Conservation (phyloP, 208 protist genomes). For the Crithidia expoeki region DNA sequence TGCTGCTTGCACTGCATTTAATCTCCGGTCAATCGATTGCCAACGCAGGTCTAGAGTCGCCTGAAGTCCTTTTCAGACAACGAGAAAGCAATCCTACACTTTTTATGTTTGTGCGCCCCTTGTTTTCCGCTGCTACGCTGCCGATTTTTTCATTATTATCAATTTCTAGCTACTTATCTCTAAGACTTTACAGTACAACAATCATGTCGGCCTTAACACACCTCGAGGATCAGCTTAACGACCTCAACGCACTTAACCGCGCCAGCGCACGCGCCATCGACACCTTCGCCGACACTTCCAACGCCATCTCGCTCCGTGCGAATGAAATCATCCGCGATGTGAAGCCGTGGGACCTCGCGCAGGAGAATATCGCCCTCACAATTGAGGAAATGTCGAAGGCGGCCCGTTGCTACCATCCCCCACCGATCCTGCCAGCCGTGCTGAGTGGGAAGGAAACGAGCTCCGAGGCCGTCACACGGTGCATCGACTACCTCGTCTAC, state of each 20-base stretch:
- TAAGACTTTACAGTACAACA: not conserved
- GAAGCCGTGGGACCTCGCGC: slow-evolving; percentile 83
- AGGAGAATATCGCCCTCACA: slow-evolving; percentile 85
- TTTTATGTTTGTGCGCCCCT: too few relatives aligned
- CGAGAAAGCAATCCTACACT: too few relatives aligned
- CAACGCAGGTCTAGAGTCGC: too few relatives aligned
- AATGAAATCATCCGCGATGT: slow-evolving; percentile 78
- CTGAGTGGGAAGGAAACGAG: slow-evolving; percentile 60
- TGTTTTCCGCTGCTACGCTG: slow-evolving; percentile 5
- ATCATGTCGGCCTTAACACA: slow-evolving; percentile 55
- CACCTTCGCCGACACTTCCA: slow-evolving; percentile 82
- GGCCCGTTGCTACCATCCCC: slow-evolving; percentile 85
- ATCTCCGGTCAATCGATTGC: too few relatives aligned
- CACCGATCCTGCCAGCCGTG: slow-evolving; percentile 65
- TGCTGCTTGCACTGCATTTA: too few relatives aligned
- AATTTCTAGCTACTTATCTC: too few relatives aligned
- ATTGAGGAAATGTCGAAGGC: slow-evolving; percentile 88
- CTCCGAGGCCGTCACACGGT: slow-evolving; percentile 62
- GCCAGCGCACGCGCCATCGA: slow-evolving; percentile 76
- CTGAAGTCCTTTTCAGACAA: too few relatives aligned
- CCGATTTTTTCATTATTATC: too few relatives aligned
- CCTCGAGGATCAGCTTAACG: slow-evolving; percentile 77
- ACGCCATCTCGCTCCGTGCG: slow-evolving; percentile 64
- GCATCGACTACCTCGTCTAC: slow-evolving; percentile 90
- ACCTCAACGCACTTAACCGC: slow-evolving; percentile 67